Base-by-base conservation (phyloP, 208 protist genomes). In the Phytomonas sp. region DNA sequence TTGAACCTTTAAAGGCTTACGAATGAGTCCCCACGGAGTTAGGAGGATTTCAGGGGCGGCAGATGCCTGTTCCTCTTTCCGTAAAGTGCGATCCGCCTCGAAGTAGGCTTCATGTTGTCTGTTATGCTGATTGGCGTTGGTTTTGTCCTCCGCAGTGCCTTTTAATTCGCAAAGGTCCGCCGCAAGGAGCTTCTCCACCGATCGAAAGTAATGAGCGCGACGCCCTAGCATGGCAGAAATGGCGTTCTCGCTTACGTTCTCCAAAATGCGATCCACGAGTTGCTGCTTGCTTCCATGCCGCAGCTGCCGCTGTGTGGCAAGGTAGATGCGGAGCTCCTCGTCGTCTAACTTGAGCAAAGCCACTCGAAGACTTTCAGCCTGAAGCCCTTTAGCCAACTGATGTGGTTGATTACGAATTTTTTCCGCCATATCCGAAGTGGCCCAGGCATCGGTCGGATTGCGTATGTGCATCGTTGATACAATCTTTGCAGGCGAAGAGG, bases 281-380 rank as follows among this genome's bases (percentile, higher is more conserved):
- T 83, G 72, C 28, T 60, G 73, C 40, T 92, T 90, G 20, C 60
- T 80, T n/a, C 92, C 92, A 69, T 95, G 89, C 0, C 92, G 85
- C 30, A 93, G 77, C 73, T 97, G 91, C 9, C 88, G 82, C 72
- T 95, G 79, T 0, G 80, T 81, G 3, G 91, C 68, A 34, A 96
- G 81, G 71, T 93, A 97, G 63, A 97, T 96, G 33, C 88, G 88
- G 37, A 97, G 80, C 76, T 97, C 91, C 77, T 96, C 87, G 60
- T 93, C 89, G 68, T 96, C 80, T 60, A 97, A 72, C 2, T 73
- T 71, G 11, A 77, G 30, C 53, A 97, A 76, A 46, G 76, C 74
- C 1, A 61, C 63, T 43, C 71, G 66, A 17, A 95, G 83, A 8
- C 78, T 69, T n/a, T 51, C 66, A 13, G 77, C 78, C 4, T 74